Base-by-base conservation (phyloP, 805 yeast species). In the Yamadazyma scolyti region DNA sequence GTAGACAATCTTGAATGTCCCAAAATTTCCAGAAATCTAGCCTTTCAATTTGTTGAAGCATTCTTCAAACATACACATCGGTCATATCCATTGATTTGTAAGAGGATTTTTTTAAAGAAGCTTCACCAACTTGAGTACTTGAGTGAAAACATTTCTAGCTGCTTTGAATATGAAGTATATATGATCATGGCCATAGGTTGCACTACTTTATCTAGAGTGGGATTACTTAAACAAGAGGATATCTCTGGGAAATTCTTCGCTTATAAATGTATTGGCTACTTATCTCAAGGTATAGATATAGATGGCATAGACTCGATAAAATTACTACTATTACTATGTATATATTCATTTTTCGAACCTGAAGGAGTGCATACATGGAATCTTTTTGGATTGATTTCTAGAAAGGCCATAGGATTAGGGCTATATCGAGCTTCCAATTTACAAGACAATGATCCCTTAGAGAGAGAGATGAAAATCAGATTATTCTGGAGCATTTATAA, bases 151-250 rank as follows among this genome's bases (percentile, higher is more conserved):
- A 27, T 45, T 14, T 55, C 61, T 20, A 48, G 52, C 13, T 48
- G 54, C 12, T 70, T 69, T 37, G 71, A 72, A 15, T 74, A 72
- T 39, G 73, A 75, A 48, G 40, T 74, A 8, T 67, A 64, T 45
- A 68, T 75, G 73, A 64, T 73, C 2, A 58, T 73, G 53, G 75
- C 77, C 4, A 68, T 73, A 24, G 79, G 80, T 1, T 71, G 76
- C 33, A 68, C 76, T 7, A 65, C 75, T 2, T 48, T 75, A 29
- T 67, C 53, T 30, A 22, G 48, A 21, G 34, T 33, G 19, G 37
- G 47, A 2, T 27, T 42, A 6, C 29, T 46, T 8, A 18, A 33
- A 19, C 58, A 56, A 30, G 62, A 57, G 4, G 44, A 43, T 23
- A 39, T 37, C 13, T 32, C 25, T 15, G 29, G 37, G 14, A 26